A percentile compares a stretch with the other conserved stretches of the same genome.
Conservation (phyloP, 306 rosid genomes). For the Quercus agrifolia region DNA sequence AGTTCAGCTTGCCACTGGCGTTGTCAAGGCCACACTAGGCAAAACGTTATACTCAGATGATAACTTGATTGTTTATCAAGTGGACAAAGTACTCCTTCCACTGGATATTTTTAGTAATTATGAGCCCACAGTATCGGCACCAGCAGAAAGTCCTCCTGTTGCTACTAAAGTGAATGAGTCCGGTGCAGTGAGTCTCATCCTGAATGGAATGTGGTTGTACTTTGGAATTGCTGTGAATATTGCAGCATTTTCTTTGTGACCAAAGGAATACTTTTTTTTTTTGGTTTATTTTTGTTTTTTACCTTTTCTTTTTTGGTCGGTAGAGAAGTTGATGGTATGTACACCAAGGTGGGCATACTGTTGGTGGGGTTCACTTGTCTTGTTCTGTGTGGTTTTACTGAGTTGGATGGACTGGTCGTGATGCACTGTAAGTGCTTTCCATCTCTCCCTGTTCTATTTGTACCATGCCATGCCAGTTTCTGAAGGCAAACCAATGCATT, state of each 20-base stretch:
- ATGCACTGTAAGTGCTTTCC: neutral
- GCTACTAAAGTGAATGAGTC: conserved; percentile 9
- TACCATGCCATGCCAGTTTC: neutral
- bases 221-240: conserved; percentile 22
- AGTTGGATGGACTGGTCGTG: conserved; percentile 7
- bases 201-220: conserved; percentile 14
- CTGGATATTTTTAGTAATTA: conserved; percentile 36
- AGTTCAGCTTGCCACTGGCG: conserved; percentile 46
- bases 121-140: conserved; percentile 27
- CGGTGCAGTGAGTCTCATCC: neutral
- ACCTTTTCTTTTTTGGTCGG: conserved; percentile 11
- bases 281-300: too few relatives aligned
- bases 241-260: neutral
- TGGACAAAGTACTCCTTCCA: conserved; percentile 45
- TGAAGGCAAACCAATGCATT: neutral
- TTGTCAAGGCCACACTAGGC: conserved; percentile 44
- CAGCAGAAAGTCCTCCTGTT: neutral
- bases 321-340: neutral
- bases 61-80: conserved; percentile 39
- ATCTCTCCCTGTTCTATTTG: neutral
- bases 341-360: neutral
- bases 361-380: conserved; percentile 7
- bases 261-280: neutral
- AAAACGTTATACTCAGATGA: conserved; percentile 40
- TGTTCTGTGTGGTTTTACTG: conserved; percentile 7